phyloP scores from a whole-genome alignment of 805 yeast species.

The Barnettozyma pratensis region DNA sequence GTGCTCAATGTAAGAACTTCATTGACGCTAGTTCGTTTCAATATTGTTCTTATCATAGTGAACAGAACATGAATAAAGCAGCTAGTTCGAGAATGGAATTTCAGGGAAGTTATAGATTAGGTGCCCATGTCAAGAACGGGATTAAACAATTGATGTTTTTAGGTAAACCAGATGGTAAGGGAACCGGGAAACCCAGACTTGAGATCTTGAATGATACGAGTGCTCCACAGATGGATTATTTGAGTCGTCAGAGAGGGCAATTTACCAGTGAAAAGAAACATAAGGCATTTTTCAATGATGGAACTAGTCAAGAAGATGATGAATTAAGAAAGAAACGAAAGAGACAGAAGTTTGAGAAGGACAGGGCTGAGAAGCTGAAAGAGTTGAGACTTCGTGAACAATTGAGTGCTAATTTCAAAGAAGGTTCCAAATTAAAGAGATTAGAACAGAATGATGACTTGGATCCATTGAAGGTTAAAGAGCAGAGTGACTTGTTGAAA shows the following conservation, averaged over 20 bases:
- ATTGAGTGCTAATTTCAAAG: conserved; percentile 8
- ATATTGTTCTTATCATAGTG: conserved; percentile 71
- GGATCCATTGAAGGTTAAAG: conserved; percentile 21
- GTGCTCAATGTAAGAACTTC: conserved; percentile 52
- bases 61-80: conserved; percentile 44
- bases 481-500: conserved; percentile 26
- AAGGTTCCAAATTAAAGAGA: conserved; percentile 26
- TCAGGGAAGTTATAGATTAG: conserved; percentile 51
- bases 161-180: conserved; percentile 27
- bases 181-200: conserved; percentile 25
- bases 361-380: conserved; percentile 25
- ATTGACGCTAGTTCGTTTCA: conserved; percentile 49
- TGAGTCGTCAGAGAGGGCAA: conserved; percentile 21
- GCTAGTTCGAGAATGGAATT: conserved; percentile 73
- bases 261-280: conserved; percentile 40
- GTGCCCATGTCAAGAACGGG: conserved; percentile 47
- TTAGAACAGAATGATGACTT: conserved; percentile 14
- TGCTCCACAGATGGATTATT: conserved; percentile 22
- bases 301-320: conserved; percentile 22
- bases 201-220: conserved; percentile 22
- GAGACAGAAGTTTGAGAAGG: conserved; percentile 20
- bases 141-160: conserved; percentile 37
- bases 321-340: conserved; percentile 3
- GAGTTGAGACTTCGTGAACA: conserved; percentile 4
- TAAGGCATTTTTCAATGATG: conserved; percentile 45